Percentiles rank a stretch among this genome's conserved stretches.
Evolutionary conservation across 441 rosid genomes (phyloP).

Genomic region (Manihot esculenta): DNA sequence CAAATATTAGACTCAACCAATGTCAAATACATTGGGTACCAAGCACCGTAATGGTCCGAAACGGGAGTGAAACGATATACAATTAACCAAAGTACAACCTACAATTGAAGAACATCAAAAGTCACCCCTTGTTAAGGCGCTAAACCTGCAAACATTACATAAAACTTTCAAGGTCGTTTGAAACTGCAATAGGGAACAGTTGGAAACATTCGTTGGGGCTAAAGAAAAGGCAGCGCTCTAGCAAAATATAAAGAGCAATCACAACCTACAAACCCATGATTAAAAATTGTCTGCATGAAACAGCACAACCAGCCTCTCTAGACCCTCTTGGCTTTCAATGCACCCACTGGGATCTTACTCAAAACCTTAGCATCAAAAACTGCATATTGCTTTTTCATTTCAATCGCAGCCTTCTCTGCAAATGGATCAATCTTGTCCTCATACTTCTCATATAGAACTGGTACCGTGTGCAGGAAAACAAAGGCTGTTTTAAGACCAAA

Average conservation of each 20-base stretch:
- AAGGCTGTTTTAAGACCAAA: constrained; percentile 47
- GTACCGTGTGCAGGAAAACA: constrained; percentile 68
- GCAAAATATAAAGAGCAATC: constrained; percentile 22
- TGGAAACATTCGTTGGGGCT: constrained; percentile 15
- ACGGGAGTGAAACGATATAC: not conserved
- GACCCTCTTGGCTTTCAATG: constrained; percentile 55
- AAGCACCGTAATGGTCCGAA: not conserved
- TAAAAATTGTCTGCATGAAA: constrained; percentile 10
- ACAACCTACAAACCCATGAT: constrained; percentile 24
- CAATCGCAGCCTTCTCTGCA: constrained; percentile 69
- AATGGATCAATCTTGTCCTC: constrained; percentile 82
- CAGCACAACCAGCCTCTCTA: constrained; percentile 24
- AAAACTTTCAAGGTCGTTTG: constrained; percentile 17
- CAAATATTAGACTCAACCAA: no score
- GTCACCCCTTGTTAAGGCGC: constrained; percentile 14
- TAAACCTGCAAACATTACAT: constrained; percentile 17
- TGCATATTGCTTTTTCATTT: constrained; percentile 68
- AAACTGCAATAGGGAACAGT: constrained; percentile 26
- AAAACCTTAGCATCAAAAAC: constrained; percentile 74
- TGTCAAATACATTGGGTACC: not conserved
- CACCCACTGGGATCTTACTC: constrained; percentile 78
- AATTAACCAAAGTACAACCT: not conserved
- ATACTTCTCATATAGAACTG: constrained; percentile 76
- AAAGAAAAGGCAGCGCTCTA: constrained; percentile 20
- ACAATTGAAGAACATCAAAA: constrained; percentile 14